phyloP scores from a whole-genome alignment of 2,329 filamentous ascomycete species.

The Sporothrix mexicana region DNA sequence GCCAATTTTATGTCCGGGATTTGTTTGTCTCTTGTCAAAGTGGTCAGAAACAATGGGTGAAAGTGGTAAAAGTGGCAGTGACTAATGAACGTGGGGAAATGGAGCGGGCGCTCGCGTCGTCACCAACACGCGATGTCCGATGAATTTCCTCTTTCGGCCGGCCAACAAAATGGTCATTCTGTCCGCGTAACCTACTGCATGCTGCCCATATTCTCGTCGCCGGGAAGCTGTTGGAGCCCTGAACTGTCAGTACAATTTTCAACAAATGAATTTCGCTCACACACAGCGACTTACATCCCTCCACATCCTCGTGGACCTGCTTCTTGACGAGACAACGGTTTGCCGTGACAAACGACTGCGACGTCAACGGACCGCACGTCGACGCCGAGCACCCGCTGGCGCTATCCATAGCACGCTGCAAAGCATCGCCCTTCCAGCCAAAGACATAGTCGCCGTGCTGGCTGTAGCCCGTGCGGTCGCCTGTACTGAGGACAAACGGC shows the following conservation, averaged over 20 bases:
- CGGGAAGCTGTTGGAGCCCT: slow-evolving; percentile 6
- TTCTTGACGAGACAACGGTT: not conserved
- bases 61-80: not conserved
- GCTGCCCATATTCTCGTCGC: not conserved
- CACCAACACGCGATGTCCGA: not conserved
- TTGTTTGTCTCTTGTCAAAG: not conserved
- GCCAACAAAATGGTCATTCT: not conserved
- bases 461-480: slow-evolving; percentile 40
- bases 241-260: not conserved
- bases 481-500: slow-evolving; percentile 30
- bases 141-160: not conserved
- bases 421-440: slow-evolving; percentile 19
- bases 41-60: not conserved
- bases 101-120: not conserved
- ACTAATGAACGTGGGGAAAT: not conserved
- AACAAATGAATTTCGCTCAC: not conserved
- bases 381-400: not conserved
- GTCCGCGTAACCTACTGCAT: not conserved
- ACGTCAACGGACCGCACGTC: not conserved
- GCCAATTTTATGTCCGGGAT: not conserved
- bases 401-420: slow-evolving; percentile 12
- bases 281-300: not conserved
- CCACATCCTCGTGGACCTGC: not conserved
- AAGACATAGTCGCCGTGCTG: slow-evolving; percentile 31
- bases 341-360: not conserved